phyloP scores from a whole-genome alignment of 805 yeast genomes.

The Pichia eremophila region DNA sequence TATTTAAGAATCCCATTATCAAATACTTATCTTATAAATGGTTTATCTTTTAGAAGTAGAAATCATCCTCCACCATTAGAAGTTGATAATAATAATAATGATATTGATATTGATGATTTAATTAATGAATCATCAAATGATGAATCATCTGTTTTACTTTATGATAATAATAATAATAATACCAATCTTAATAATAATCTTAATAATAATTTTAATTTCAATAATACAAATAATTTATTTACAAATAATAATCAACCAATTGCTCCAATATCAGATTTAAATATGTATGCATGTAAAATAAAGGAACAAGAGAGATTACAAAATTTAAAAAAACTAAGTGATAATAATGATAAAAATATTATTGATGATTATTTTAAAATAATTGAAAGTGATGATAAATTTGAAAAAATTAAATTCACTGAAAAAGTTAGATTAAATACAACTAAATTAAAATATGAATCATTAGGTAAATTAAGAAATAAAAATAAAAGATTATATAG shows the following conservation, averaged over 20 bases:
- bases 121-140: constrained; percentile 12
- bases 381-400: constrained; percentile 14
- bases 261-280: neutral
- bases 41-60: constrained; percentile 44
- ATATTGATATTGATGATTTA: constrained; percentile 19
- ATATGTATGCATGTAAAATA: neutral
- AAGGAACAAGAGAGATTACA: constrained; percentile 2
- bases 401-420: constrained; percentile 20
- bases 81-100: constrained; percentile 17
- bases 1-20: constrained; percentile 66
- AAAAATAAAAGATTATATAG: constrained; percentile 21
- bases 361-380: constrained; percentile 16
- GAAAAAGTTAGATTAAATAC: constrained; percentile 23
- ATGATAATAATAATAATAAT: constrained; percentile 1
- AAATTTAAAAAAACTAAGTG: constrained; percentile 3
- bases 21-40: constrained; percentile 64
- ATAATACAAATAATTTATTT: neutral
- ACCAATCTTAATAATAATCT: constrained; percentile 13
- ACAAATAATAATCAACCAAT: neutral
- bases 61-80: constrained; percentile 27
- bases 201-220: neutral
- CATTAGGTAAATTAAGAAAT: constrained; percentile 19
- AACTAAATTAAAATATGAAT: constrained; percentile 21
- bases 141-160: too few species aligned
- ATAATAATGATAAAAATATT: constrained; percentile 4